These are phyloP conservation scores for Rhipidocladum racemiflorum DNA, from an alignment of 176 grass and related monocot genomes.

Conservation along the genomic window DNA sequence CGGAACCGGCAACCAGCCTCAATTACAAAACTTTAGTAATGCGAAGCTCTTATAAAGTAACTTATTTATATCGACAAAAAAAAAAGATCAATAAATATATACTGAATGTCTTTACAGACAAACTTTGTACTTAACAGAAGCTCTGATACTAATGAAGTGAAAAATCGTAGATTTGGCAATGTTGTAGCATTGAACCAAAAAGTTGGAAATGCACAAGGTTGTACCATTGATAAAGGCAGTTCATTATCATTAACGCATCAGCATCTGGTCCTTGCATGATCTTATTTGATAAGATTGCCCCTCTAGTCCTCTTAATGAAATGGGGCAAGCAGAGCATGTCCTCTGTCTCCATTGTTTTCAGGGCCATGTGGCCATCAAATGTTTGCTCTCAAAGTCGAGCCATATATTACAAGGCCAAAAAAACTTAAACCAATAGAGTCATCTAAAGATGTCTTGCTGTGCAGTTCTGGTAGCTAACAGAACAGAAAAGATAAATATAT, in stretches of 20 bases:
- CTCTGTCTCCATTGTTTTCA: background rate
- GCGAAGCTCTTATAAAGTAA: background rate
- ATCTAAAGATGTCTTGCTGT: background rate
- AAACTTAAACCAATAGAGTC: background rate
- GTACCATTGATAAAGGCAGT: background rate
- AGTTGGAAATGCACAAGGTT: background rate
- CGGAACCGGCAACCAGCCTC: background rate
- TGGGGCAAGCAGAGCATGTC: background rate
- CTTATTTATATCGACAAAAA: background rate
- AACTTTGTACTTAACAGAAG: background rate
- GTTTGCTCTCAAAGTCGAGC: background rate
- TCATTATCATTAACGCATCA: slow-evolving; percentile 1
- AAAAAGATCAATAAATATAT: background rate
- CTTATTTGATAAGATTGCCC: background rate
- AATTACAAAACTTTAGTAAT: background rate
- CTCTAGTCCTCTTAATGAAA: background rate
- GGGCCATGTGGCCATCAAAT: background rate
- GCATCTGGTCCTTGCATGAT: background rate
- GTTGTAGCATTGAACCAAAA: background rate
- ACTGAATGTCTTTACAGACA: background rate
- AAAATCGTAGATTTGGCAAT: background rate
- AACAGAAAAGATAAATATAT: background rate
- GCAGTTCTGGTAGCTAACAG: background rate
- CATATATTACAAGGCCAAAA: background rate
- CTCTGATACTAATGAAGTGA: background rate